Evolutionary conservation across 2,329 filamentous ascomycete species (phyloP), one percentile per base, ranked within the genome.

Genomic region (Coleophoma eucalyptorum): DNA sequence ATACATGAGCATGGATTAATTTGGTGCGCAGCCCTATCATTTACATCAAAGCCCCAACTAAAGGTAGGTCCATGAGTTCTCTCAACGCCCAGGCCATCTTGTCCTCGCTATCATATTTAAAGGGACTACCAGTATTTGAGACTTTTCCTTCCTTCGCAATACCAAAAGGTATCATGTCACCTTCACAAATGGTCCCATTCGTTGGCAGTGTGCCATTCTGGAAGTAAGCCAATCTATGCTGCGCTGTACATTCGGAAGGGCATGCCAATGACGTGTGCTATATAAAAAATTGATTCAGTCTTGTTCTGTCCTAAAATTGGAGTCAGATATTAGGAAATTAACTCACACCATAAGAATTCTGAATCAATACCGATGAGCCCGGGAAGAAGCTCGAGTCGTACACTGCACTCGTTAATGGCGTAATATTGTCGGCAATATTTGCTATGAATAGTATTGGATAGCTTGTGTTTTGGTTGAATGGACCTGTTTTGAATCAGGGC

Each of bases 271-370:
- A 66, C 32, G 77, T 80, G 54, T 84, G 81, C 74, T 79, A 16
- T 12, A 8, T 15, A 31, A 34, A 15, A 15, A 38, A 4, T 4
- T 15, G 11, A 4, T 15, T 38, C 11, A 15, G 35, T 5, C 16
- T 18, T 18, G 5, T 15, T 15, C 35, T 5, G 35, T 18, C 5
- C 11, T 12, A 15, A 38, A 38, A 6, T 5, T 15, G 35, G 35
- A 38, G 35, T 38, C 21, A 26, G 7, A 26, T 26, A 4, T 26
- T 26, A 26, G 21, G 21, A 26, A 26, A 7, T 10, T 5, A n/a
- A 62, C 72, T 65, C 65, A 76, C 74, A 13, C 76, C 76, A 38
- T 74, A 77, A 2, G 72, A 71, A 42, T 76, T 73, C 57, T 77
- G 74, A n/a, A 71, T 67, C 16, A 79, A 59, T 11, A 79, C 63